Evolutionary conservation across 345 rosid genomes (phyloP), one percentile per base, ranked within the genome.

Genomic region (Eucalyptus paniculata): DNA sequence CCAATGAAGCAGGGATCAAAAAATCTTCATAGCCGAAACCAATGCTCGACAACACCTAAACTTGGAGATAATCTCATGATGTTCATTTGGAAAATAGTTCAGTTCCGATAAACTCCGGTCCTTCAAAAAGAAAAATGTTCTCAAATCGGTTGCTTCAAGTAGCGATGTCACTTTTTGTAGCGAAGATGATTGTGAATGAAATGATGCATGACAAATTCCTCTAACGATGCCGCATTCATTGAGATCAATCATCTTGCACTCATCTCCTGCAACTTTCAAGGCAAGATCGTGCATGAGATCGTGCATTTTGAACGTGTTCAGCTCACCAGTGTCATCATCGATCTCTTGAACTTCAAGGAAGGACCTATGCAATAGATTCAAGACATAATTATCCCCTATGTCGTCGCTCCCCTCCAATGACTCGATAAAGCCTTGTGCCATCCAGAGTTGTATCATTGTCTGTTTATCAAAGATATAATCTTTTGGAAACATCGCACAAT

Each of bases 61-160:
- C 77, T n/a, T 67, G 21, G 40, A 32, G 12, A 30, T 8, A 62
- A 62, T 30, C 3, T 13, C 14, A 26, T 0, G 0, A 58, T 12
- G 3, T 11, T 58, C 67, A 60, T 1, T 60, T 60, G 67, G 0
- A 60, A 28, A 6, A 28, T 26, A 0, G 16, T 2, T 26, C 87
- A 0, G 3, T 30, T 2, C 0, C 3, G 2, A 6, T 2, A 2
- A 13, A 0, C 1, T 60, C 4, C 18, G 3, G 1, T 0, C 0
- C 2, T 60, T 3, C 34, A 67, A 8, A 7, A 12, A 32, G 23
- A 67, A 2, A n/a, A 32, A 16, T 16, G 72, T n/a, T 30, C 72
- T n/a, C 14, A 65, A n/a, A 14, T 30, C 15, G 11, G 17, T n/a
- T 0, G 5, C 19, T 65, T 65, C 19, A 65, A 4, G 19, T 7